Percentiles rank a stretch among this genome's conserved stretches.
These are phyloP conservation scores for Silene noctiflora DNA, from an alignment of 179 eudicot genomes.

Conservation along the genomic window DNA sequence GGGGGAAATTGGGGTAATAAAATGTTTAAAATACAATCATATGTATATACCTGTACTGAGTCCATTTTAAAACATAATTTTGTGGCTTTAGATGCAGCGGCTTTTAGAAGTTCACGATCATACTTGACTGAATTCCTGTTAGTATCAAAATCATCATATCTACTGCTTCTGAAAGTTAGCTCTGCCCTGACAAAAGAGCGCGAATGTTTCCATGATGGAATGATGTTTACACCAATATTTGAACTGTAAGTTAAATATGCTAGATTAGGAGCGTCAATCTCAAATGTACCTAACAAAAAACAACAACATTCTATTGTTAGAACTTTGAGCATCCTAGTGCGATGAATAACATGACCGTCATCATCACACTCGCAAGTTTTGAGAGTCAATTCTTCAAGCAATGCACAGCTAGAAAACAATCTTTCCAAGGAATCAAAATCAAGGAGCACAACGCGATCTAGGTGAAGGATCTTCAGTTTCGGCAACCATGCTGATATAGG, in stretches of 20 bases:
- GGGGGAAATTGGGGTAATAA: too few species aligned
- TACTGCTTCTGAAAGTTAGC: not conserved
- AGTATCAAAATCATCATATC: not conserved
- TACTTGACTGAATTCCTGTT: not conserved
- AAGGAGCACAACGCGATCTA: too few species aligned
- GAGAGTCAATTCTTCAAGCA: not conserved
- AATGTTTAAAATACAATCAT: too few species aligned
- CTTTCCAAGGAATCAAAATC: not conserved
- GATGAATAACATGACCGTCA: not conserved
- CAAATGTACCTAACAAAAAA: not conserved
- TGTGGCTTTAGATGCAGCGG: not conserved
- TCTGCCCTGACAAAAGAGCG: not conserved
- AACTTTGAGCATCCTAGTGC: not conserved
- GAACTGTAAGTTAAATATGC: too few species aligned
- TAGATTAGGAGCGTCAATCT: not conserved
- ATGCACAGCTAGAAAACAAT: constrained; percentile 16
- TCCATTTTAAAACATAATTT: not conserved
- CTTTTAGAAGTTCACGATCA: not conserved
- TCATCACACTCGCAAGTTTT: not conserved
- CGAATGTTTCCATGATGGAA: too few species aligned
- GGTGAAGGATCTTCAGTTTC: too few species aligned
- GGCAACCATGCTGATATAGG: constrained; percentile 10
- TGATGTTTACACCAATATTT: not conserved
- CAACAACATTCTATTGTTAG: not conserved
- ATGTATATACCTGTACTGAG: not conserved